Evolutionary conservation across 441 rosid genomes (phyloP), one percentile per base, ranked within the genome.

Genomic region (Eruca vesicaria): DNA sequence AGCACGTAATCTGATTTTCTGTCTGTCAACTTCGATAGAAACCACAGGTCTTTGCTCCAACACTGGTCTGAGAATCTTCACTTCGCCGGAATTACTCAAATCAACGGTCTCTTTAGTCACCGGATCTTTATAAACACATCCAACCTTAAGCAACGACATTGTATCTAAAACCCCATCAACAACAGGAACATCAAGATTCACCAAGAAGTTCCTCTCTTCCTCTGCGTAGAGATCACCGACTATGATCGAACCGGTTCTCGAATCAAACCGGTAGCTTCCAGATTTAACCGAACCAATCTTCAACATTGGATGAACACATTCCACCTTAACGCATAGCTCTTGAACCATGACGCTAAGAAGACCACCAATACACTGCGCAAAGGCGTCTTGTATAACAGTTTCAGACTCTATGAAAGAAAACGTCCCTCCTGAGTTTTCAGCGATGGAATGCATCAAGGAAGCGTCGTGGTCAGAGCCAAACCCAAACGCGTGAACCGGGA

Each of bases 331-430:
- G 36, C 72, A 69, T 1, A 85, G 81, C 71, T 87, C 89, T 78
- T 90, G 95, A 33, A 80, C 87, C n/a, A 90, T 92, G 12, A 90
- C 95, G 33, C 90, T 90, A 14, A 90, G 86, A 59, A 90, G 86
- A 53, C 95, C 95, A 35, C 95, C 95, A 63, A 90, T 90, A 76
- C 96, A 90, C 80, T 88, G 96, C 2, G 96, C 96, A 73, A 90
- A 90, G 19, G 93, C 93, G 77, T 90, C 91, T 79, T 90, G 95
- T 76, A 90, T 90, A 50, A 86, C 90, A n/a, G 72, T 81, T 69
- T 90, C 95, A 6, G 90, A 81, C 78, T 90, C 95, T 63, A 90
- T 86, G 79, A 88, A 88, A 56, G 95, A 90, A 83, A 90, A 90
- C 12, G 92, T 90, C 31, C 95, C 92, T 16, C 91, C 89, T 0